phyloP scores from a whole-genome alignment of 148 eudicot genomes.

The Amaranthus palmeri region DNA sequence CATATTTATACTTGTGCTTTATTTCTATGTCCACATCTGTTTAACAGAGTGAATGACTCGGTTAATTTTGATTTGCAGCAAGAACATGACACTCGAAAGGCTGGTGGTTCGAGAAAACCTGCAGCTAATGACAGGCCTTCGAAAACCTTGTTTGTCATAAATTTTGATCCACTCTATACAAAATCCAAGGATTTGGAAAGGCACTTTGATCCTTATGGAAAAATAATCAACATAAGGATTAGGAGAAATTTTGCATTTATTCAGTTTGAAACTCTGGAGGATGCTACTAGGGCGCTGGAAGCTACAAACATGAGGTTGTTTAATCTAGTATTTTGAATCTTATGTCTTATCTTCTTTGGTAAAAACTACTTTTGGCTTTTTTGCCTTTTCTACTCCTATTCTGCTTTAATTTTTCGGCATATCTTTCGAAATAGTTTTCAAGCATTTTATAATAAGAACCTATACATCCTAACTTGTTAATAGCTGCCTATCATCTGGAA shows the following conservation, averaged over 20 bases:
- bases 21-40: neutral
- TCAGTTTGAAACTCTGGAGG: conserved; percentile 75
- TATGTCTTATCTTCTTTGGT: neutral
- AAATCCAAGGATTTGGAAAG: conserved; percentile 71
- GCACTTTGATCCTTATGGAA: conserved; percentile 77
- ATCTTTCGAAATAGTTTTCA: neutral
- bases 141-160: conserved; percentile 77
- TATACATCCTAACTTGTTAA: neutral
- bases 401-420: neutral
- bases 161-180: conserved; percentile 66
- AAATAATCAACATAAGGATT: conserved; percentile 62
- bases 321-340: conserved; percentile 1
- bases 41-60: neutral
- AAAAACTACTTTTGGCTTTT: neutral
- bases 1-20: too few species aligned
- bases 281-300: conserved; percentile 80
- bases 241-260: conserved; percentile 78
- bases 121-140: conserved; percentile 60
- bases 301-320: conserved; percentile 64
- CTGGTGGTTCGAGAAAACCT: conserved; percentile 58
- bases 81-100: conserved; percentile 69
- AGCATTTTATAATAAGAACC: neutral
- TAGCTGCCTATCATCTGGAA: neutral
- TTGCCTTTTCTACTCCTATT: neutral
- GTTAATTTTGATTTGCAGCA: conserved; percentile 43